These are phyloP conservation scores for Betula pendula DNA, from an alignment of 306 rosid genomes.

Conservation along the genomic window DNA sequence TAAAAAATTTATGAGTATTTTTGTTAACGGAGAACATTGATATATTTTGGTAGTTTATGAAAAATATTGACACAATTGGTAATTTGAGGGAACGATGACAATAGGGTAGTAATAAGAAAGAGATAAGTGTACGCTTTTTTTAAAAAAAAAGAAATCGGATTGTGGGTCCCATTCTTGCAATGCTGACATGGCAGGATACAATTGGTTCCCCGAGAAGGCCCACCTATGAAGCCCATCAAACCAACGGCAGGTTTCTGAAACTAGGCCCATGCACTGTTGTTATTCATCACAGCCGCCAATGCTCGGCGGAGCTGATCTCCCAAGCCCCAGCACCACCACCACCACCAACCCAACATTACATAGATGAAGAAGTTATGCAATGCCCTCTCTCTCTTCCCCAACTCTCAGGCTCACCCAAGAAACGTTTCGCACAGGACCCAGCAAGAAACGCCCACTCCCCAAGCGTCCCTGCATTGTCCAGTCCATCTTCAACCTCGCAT, in stretches of 20 bases:
- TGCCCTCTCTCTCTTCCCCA: slow-evolving; percentile 53
- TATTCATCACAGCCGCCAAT: slow-evolving; percentile 11
- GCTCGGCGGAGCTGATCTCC: slow-evolving; percentile 28
- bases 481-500: slow-evolving; percentile 43
- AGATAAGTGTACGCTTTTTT: no score
- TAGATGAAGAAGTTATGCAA: slow-evolving; percentile 56
- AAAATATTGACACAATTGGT: no score
- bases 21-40: no score
- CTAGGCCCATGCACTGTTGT: neutral
- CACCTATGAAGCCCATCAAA: neutral
- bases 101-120: no score
- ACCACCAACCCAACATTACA: slow-evolving; percentile 1
- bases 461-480: slow-evolving; percentile 56
- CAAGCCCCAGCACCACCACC: neutral
- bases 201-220: neutral
- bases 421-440: slow-evolving; percentile 22
- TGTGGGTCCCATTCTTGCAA: no score
- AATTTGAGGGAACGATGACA: no score
- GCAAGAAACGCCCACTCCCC: slow-evolving; percentile 19
- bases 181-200: neutral
- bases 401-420: slow-evolving; percentile 20
- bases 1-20: no score
- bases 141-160: no score
- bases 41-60: no score
- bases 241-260: neutral